Conservation (phyloP, 1,284 basidiomycete species). For the Ganoderma resinaceum region DNA sequence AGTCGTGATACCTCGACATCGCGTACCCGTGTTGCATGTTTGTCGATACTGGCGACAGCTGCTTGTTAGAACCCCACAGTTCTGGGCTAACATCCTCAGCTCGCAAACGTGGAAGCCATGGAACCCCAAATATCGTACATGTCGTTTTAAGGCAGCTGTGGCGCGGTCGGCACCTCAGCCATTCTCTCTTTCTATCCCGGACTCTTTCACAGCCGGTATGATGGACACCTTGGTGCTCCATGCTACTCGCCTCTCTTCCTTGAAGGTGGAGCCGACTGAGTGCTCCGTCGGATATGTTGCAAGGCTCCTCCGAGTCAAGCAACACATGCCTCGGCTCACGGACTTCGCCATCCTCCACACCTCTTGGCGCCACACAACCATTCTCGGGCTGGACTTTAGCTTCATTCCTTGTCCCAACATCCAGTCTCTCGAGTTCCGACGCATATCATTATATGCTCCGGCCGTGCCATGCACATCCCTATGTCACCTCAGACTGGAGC, state of each 20-base stretch:
- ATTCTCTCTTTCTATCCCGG: neutral
- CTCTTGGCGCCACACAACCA: neutral
- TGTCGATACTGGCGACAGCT: neutral
- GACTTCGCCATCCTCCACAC: neutral
- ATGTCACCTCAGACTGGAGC: neutral
- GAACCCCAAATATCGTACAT: too few relatives aligned
- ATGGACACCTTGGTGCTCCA: neutral
- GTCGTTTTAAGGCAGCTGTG: neutral
- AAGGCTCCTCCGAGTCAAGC: neutral
- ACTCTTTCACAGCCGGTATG: neutral
- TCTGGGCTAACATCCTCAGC: conserved; percentile 1
- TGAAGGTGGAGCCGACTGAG: neutral
- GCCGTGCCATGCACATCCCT: neutral
- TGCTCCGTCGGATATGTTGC: neutral
- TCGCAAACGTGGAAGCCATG: neutral
- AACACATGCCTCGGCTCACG: neutral
- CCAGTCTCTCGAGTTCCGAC: neutral
- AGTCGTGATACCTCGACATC: too few relatives aligned
- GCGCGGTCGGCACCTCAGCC: neutral
- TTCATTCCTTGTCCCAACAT: neutral
- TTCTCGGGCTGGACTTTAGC: neutral
- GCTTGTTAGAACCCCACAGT: neutral
- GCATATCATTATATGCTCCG: neutral
- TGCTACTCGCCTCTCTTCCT: neutral
- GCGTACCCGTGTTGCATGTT: neutral